Percentiles rank a stretch among this genome's conserved stretches.
Evolutionary conservation across 805 yeast species (phyloP).

Genomic region (Citeromyces matritensis): DNA sequence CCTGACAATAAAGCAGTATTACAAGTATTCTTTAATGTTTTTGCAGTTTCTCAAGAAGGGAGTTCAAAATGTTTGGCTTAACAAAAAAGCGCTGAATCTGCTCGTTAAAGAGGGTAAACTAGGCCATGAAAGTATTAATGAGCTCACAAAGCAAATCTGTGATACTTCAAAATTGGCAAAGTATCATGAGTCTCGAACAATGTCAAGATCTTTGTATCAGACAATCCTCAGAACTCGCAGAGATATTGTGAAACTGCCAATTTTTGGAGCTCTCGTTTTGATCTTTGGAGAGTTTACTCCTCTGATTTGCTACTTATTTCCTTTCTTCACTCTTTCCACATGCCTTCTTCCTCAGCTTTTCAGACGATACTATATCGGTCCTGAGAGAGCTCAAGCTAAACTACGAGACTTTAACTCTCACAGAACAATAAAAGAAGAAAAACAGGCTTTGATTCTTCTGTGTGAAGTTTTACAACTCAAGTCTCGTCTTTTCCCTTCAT

Average conservation of each 20-base stretch:
- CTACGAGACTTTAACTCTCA: too few species aligned
- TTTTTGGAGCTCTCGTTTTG: conserved; percentile 39
- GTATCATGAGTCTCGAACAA: too few species aligned
- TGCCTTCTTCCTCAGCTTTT: conserved; percentile 36
- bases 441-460: too few species aligned
- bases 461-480: too few species aligned
- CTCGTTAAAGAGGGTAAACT: too few species aligned
- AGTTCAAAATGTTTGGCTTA: conserved; percentile 36
- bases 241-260: conserved; percentile 38
- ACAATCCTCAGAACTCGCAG: conserved; percentile 29
- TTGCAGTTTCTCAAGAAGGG: conserved; percentile 45
- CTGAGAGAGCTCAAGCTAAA: conserved; percentile 8
- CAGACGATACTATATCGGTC: conserved; percentile 20
- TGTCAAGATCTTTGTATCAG: conserved; percentile 30
- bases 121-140: too few species aligned
- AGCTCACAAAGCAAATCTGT: conserved; percentile 1
- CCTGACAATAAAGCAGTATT: background rate
- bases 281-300: conserved; percentile 45
- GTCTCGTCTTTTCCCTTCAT: too few species aligned
- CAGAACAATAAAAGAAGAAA: too few species aligned
- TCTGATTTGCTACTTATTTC: conserved; percentile 31
- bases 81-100: conserved; percentile 8
- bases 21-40: conserved; percentile 4
- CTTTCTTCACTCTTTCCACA: conserved; percentile 46
- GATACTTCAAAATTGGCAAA: conserved; percentile 3